Evolutionary conservation across 306 rosid genomes (phyloP).

Genomic region (Psophocarpus tetragonolobus): DNA sequence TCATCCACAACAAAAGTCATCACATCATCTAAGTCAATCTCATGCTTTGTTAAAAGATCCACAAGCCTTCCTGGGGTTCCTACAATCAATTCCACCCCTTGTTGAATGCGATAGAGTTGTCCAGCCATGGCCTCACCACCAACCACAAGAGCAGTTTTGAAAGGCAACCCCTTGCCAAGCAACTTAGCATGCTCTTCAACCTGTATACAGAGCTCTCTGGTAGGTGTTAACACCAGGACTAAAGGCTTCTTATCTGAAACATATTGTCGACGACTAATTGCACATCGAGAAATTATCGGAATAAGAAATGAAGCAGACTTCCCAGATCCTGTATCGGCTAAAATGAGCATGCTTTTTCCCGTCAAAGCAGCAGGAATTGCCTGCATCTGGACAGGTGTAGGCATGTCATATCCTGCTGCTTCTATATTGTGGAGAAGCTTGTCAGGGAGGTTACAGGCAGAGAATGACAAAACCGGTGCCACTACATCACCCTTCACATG

Average conservation of each 20-base stretch:
- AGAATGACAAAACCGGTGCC: conserved; percentile 63
- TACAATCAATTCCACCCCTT: conserved; percentile 82
- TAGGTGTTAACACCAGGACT: conserved; percentile 77
- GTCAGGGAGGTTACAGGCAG: conserved; percentile 60
- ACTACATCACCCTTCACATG: conserved; percentile 58
- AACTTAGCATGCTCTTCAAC: conserved; percentile 81
- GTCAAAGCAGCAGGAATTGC: conserved; percentile 75
- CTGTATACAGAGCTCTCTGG: conserved; percentile 82
- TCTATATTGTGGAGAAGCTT: conserved; percentile 76
- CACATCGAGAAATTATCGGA: conserved; percentile 66
- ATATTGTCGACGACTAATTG: conserved; percentile 38
- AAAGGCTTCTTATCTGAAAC: conserved; percentile 50
- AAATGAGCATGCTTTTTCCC: conserved; percentile 73
- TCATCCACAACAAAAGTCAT: conserved; percentile 75
- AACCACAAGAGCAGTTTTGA: conserved; percentile 90
- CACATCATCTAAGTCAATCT: conserved; percentile 61
- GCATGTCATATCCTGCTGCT: conserved; percentile 76
- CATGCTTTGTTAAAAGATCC: conserved; percentile 73
- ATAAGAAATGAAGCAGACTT: conserved; percentile 78
- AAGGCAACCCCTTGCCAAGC: conserved; percentile 77
- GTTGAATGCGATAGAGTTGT: conserved; percentile 73
- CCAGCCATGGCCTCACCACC: conserved; percentile 89
- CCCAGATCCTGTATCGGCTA: conserved; percentile 84
- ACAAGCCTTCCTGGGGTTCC: conserved; percentile 86
- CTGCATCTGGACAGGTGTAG: conserved; percentile 93